Evolutionary conservation across 2,329 filamentous ascomycete genomes (phyloP), one percentile per base, ranked within the genome.

Genomic region (Stachybotrys echinatus): DNA sequence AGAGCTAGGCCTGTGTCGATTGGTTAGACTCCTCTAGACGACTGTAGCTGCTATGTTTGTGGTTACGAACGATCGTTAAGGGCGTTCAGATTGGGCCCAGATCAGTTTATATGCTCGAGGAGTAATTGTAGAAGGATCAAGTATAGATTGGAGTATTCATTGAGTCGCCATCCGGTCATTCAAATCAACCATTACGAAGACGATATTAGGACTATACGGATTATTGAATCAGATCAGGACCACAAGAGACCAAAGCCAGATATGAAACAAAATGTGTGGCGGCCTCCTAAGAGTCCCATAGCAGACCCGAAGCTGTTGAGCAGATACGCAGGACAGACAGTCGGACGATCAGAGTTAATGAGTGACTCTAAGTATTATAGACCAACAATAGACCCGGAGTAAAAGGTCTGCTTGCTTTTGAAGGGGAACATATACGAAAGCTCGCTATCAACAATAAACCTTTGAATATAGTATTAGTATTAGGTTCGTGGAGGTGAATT

Each of bases 341-440:
- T 40, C 38, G 38, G 38, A 40, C 38, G 38, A 40, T 40, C 38
- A n/a, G 38, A 40, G 38, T 40, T 40, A 40, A 40, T 40, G 38
- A 17, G 38, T 40, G 38, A 40, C 38, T 40, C 14, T 40, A 40
- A 40, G 38, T 40, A 40, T 40, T 40, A 40, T 40, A 40, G 12
- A 19, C 38, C 38, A 40, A 17, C 38, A 17, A 40, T 40, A 40
- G 38, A 40, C 7, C 18, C 38, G 17, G 38, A 40, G 38, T 40
- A 17, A 40, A 7, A 40, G 38, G 14, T 40, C 38, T 40, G 18
- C 12, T 40, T 40, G 38, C 38, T 40, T 17, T 40, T 17, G 38
- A 40, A 40, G 38, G 38, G 38, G 38, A 40, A 40, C 38, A 40
- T 40, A 40, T 40, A n/a, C 6, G 38, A 40, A 40, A 40, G 38